Conservation (phyloP, 2,329 filamentous ascomycete species). For the Myotisia sp. region DNA sequence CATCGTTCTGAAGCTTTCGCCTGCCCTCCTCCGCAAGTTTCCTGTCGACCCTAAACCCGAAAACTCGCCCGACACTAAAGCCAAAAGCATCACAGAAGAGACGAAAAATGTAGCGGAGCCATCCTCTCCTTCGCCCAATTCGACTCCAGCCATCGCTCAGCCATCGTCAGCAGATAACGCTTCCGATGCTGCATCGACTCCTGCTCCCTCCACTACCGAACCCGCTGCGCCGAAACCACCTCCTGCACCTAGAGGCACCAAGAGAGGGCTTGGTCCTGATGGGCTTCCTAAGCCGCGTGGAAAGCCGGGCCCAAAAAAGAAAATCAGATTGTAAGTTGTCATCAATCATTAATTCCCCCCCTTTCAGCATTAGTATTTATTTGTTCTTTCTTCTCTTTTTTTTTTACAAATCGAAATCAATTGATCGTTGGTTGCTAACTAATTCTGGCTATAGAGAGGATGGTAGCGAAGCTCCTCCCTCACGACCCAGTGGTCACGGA, state of each 20-base stretch:
- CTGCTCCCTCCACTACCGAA: conserved; percentile 26
- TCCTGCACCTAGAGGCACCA: conserved; percentile 41
- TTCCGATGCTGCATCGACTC: conserved; percentile 23
- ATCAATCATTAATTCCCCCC: not conserved
- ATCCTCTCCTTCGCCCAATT: conserved; percentile 24
- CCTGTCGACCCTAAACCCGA: conserved; percentile 10
- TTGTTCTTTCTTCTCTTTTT: not conserved
- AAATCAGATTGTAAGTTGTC: conserved; percentile 68
- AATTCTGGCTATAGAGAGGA: conserved; percentile 32
- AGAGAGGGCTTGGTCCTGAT: conserved; percentile 45
- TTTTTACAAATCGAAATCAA: no score
- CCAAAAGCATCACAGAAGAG: conserved; percentile 10
- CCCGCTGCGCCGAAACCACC: conserved; percentile 22
- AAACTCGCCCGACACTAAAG: conserved; percentile 10
- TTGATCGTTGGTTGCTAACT: no score
- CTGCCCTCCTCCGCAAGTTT: conserved; percentile 25
- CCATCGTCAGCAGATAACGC: conserved; percentile 28
- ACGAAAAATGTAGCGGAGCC: conserved; percentile 18
- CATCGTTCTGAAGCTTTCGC: conserved; percentile 28
- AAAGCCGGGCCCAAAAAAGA: conserved; percentile 95
- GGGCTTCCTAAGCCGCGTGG: conserved; percentile 55
- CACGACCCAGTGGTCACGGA: conserved; percentile 33
- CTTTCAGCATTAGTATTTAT: not conserved
- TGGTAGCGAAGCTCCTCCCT: conserved; percentile 26
- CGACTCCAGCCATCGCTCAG: conserved; percentile 17